These are phyloP conservation scores for Lichtheimia ramosa DNA, from an alignment of 371 early-diverging fungal species.

Conservation along the genomic window DNA sequence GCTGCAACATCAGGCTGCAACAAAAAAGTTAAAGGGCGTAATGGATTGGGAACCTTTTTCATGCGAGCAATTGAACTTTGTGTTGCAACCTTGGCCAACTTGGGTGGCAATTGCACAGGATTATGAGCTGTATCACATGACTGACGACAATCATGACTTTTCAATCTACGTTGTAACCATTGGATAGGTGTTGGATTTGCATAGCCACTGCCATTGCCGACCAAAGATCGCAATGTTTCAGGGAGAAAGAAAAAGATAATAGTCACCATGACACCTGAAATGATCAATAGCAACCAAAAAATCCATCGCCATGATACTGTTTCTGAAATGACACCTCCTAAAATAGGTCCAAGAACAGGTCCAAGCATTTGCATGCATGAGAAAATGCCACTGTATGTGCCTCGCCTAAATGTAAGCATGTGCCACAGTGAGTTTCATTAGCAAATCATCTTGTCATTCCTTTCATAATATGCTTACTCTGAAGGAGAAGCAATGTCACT, in stretches of 20 bases:
- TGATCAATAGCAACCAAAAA: constrained; percentile 55
- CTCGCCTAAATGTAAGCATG: constrained; percentile 18
- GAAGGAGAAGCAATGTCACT: constrained; percentile 56
- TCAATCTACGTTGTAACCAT: constrained; percentile 8
- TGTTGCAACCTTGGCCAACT: constrained; percentile 6
- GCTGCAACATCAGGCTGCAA: constrained; percentile 14
- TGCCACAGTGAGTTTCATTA: background rate
- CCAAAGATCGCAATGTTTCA: constrained; percentile 56
- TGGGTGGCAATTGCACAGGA: background rate
- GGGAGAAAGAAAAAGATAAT: constrained; percentile 53
- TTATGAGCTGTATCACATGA: background rate
- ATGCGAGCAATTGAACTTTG: background rate
- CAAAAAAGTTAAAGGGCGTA: constrained; percentile 13
- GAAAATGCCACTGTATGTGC: constrained; percentile 56
- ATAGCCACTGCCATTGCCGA: constrained; percentile 27
- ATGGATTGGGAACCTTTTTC: constrained; percentile 1
- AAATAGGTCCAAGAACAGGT: constrained; percentile 55
- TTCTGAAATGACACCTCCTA: constrained; percentile 21
- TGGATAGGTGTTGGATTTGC: constrained; percentile 27
- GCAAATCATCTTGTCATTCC: background rate
- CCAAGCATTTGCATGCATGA: constrained; percentile 27
- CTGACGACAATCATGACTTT: background rate
- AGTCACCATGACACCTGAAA: constrained; percentile 42
- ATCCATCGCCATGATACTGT: constrained; percentile 27
- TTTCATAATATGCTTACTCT: constrained; percentile 28